Base-by-base conservation (phyloP, 2,329 filamentous ascomycete species). In the Alternaria novae-zelandiae region DNA sequence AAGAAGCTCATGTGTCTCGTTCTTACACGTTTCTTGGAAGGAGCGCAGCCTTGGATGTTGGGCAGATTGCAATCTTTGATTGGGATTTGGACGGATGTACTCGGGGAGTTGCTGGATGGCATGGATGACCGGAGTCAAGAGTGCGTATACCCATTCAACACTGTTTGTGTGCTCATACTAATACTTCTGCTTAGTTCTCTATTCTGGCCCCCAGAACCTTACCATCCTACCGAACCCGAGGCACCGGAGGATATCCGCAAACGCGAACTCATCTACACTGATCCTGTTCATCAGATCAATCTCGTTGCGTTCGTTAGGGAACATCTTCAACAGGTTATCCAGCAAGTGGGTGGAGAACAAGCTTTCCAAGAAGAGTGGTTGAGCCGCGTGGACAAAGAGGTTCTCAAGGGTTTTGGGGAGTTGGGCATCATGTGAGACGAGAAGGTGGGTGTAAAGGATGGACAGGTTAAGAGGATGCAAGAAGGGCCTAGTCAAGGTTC, bases 1-100 rank as follows among this genome's bases (percentile, higher is more conserved):
- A 87, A 89, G 72, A 96, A 96, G 79, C 83, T 96, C 17, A 91
- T 90, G 67, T 87, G 90, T 25, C 83, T 96, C 5, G 91, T 88
- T 0, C 83, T 95, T 13, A 94, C 92, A 1, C 87, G 90, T 4
- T 82, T 96, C 2, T 81, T 93, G 12, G 90, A 93, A 74, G 84
- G 90, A 2, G 84, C 85, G 0, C 84, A 86, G 25, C 74, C 86
- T 0, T 85, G 91, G 57, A 84, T 88, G 3, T 80, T 93, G 5
- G 74, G 78, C 2, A 86, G 84, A 41, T 82, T 96, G 59, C 92
- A 96, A 77, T 90, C 90, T 72, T 89, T 92, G 71, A 88, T 96
- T 72, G 85, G 85, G 1, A 86, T 94, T 81, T 96, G 92, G 92
- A 91, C 90, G 2, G 87, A 86, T 66, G 86, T 92, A 1, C 82